phyloP scores from a whole-genome alignment of 2,329 filamentous ascomycete genomes.

The Hymenoscyphus fraxineus region DNA sequence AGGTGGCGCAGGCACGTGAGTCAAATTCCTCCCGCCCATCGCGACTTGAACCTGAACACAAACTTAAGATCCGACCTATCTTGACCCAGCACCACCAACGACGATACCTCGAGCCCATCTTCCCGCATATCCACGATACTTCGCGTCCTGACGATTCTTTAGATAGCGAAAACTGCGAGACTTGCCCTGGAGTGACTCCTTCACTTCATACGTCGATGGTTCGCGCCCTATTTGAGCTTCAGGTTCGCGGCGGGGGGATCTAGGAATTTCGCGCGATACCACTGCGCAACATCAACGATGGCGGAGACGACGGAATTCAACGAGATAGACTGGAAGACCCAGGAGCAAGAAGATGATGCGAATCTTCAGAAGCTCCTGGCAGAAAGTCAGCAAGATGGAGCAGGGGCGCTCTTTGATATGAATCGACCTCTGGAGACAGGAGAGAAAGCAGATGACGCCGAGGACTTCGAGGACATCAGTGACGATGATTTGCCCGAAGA shows the following conservation, averaged over 20 bases:
- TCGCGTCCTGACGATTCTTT: background rate
- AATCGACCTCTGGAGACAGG: conserved; percentile 54
- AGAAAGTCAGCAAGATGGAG: conserved; percentile 37
- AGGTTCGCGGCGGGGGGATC: conserved; percentile 11
- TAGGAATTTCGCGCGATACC: background rate
- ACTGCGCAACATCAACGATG: conserved; percentile 7
- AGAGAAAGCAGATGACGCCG: conserved; percentile 87
- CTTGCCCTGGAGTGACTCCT: background rate
- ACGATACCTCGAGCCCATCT: background rate
- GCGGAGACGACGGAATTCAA: conserved; percentile 16
- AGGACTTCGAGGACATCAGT: conserved; percentile 87
- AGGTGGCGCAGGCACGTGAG: background rate
- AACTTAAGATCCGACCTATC: background rate
- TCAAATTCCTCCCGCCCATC: background rate
- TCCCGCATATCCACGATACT: background rate
- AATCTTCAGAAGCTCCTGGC: conserved; percentile 44
- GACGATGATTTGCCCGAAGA: conserved; percentile 89
- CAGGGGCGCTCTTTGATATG: conserved; percentile 39
- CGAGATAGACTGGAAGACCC: conserved; percentile 41
- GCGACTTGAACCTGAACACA: background rate
- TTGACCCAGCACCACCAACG: background rate
- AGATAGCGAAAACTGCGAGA: background rate
- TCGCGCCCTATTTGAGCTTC: conserved; percentile 8
- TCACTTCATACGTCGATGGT: conserved; percentile 7
- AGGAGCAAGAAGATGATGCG: conserved; percentile 50